Evolutionary conservation across 2,329 filamentous ascomycete genomes (phyloP).

Genomic region (Chaetothyriales sp.): DNA sequence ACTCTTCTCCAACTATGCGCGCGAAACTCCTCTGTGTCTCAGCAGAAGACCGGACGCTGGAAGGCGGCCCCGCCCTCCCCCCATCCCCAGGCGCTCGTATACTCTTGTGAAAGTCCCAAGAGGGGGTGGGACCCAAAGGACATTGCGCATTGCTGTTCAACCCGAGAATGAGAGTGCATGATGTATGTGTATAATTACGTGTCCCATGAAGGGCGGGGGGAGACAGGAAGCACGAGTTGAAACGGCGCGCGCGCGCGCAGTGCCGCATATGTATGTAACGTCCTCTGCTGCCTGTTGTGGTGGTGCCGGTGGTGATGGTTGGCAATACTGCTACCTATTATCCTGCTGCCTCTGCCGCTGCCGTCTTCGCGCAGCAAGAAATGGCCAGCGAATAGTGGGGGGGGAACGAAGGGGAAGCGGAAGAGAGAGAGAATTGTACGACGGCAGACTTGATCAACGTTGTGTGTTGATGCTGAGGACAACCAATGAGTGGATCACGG

Average conservation of each 20-base stretch:
- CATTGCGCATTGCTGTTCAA: not conserved
- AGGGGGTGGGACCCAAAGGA: not conserved
- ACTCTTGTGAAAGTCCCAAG: not conserved
- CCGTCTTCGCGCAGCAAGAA: too few species aligned
- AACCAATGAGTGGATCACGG: not conserved
- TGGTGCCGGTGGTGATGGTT: not conserved
- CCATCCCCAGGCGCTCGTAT: not conserved
- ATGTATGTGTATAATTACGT: not conserved
- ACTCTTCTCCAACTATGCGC: not conserved
- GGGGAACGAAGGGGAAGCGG: too few species aligned
- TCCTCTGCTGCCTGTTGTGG: not conserved
- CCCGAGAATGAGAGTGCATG: not conserved
- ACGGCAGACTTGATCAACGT: not conserved
- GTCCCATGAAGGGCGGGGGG: not conserved
- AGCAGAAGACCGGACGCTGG: not conserved
- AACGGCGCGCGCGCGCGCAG: not conserved
- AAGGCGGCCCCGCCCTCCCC: too few species aligned
- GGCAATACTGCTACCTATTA: too few species aligned
- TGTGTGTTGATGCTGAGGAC: not conserved
- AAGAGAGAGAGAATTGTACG: not conserved
- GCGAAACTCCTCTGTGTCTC: not conserved
- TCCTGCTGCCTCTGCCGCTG: not conserved
- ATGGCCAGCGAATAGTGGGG: not conserved
- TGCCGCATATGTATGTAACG: not conserved
- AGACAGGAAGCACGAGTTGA: too few species aligned